Evolutionary conservation across 2,329 filamentous ascomycete genomes (phyloP).

Genomic region (Epichloe gansuensis): DNA sequence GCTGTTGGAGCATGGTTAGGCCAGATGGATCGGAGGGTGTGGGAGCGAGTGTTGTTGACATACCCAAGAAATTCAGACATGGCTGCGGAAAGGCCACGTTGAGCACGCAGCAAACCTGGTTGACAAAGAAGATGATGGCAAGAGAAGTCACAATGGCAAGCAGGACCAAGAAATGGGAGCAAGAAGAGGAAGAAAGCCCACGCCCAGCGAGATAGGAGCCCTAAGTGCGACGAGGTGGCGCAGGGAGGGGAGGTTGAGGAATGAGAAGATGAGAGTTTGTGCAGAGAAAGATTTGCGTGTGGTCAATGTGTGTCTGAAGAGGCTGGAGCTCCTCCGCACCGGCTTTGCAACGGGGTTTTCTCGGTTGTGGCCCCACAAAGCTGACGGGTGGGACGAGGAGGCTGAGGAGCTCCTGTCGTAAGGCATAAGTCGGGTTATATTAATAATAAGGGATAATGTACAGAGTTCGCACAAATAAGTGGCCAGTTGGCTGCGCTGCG

Average conservation of each 20-base stretch:
- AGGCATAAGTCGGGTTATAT: too few species aligned
- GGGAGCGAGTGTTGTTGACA: constrained; percentile 10
- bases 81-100: constrained; percentile 25
- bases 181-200: neutral
- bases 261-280: constrained; percentile 11
- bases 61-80: constrained; percentile 53
- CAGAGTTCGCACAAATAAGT: too few species aligned
- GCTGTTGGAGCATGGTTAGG: constrained; percentile 32
- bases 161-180: constrained; percentile 7
- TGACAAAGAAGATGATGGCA: constrained; percentile 11
- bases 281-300: constrained; percentile 23
- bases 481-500: too few species aligned
- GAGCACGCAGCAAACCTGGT: constrained; percentile 23
- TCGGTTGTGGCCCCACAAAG: constrained; percentile 7
- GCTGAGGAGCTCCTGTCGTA: neutral
- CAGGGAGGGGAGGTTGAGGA: neutral
- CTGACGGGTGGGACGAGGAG: neutral
- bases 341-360: constrained; percentile 11
- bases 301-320: constrained; percentile 11
- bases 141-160: constrained; percentile 11
- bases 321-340: constrained; percentile 16
- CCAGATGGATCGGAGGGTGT: neutral
- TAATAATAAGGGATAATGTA: too few species aligned
- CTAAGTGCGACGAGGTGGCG: neutral
- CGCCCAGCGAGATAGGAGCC: neutral